Evolutionary conservation across 2,329 filamentous ascomycete species (phyloP), one percentile per base, ranked within the genome.

Genomic region (Oidium heveae): DNA sequence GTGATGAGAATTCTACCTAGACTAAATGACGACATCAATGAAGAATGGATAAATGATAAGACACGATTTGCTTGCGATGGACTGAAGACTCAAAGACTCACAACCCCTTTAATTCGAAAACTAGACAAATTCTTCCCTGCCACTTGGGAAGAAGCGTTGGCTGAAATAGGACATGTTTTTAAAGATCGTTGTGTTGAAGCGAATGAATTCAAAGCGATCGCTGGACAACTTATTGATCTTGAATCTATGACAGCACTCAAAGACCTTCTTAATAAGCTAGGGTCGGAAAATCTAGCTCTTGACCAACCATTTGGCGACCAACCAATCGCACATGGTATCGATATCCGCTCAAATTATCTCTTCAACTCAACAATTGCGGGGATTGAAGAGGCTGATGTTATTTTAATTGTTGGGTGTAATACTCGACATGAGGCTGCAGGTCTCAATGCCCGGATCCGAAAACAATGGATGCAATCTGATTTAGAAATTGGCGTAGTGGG

Each of bases 21-120:
- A 63, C 75, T 98, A 58, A 98, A 98, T 67, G 91, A 98, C 66
- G 88, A 96, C 63, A 80, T 98, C 63, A 98, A 98, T 68, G 91
- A 98, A 72, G 91, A 98, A 70, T 98, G 91, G 91, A 96, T 98
- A 68, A 91, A 96, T 70, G 91, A 98, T 73, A 98, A 96, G 76
- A 82, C 86, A 43, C 80, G 91, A 60, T 98, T 96, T 67, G 89
- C 91, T 44, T 94, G 88, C 67, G 91, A 98, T 67, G 91, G 91
- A 52, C 75, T 98, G 60, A 94, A 88, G 77, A 96, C 89, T 50
- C 91, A 98, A 70, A 80, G 91, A 65, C 74, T 98, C 55, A 96
- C 91, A 37, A 91, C 89, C 60, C 91, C 91, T 44, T 72, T 98
- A 59, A 80, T 95, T 63, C 84, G 88, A 61, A 80, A 82, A 56